Percentiles rank a stretch among this genome's conserved stretches.
Conservation (phyloP, 2,329 filamentous ascomycete genomes). For the Pseudogymnoascus sp. region DNA sequence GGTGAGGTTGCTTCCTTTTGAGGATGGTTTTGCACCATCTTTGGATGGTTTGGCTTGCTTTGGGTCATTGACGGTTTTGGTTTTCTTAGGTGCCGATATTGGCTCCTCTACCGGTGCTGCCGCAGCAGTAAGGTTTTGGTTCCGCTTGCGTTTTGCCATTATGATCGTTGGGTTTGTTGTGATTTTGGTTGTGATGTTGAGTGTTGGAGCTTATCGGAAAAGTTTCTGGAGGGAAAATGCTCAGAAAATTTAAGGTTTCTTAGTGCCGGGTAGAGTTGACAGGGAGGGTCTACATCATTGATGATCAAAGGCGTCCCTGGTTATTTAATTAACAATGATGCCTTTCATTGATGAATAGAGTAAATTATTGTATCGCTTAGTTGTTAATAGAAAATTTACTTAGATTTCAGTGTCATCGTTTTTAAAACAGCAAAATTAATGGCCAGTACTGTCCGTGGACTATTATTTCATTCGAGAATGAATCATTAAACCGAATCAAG, state of each 20-base stretch:
- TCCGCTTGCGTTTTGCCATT: slow-evolving; percentile 8
- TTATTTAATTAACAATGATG: neutral
- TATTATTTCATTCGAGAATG: neutral
- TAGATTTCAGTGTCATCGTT: neutral
- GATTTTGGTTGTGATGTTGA: slow-evolving; percentile 3
- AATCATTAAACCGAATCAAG: neutral
- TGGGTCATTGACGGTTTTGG: neutral
- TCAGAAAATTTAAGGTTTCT: slow-evolving; percentile 8
- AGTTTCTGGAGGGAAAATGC: slow-evolving; percentile 8
- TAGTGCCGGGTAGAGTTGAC: slow-evolving; percentile 5
- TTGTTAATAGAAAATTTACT: no score
- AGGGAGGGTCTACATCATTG: neutral
- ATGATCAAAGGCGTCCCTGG: neutral
- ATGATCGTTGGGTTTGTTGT: neutral
- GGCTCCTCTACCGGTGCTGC: neutral
- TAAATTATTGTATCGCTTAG: neutral
- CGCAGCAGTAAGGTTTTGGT: neutral
- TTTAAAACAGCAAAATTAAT: neutral
- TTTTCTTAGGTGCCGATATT: slow-evolving; percentile 7
- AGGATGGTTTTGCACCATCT: slow-evolving; percentile 11
- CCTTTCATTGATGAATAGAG: neutral
- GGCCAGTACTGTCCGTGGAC: neutral
- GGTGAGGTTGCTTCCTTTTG: slow-evolving; percentile 36
- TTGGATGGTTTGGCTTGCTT: neutral
- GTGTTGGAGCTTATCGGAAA: neutral